These are phyloP conservation scores for Diaporthe sp. DNA, from an alignment of 2,329 filamentous ascomycete species.

Conservation along the genomic window DNA sequence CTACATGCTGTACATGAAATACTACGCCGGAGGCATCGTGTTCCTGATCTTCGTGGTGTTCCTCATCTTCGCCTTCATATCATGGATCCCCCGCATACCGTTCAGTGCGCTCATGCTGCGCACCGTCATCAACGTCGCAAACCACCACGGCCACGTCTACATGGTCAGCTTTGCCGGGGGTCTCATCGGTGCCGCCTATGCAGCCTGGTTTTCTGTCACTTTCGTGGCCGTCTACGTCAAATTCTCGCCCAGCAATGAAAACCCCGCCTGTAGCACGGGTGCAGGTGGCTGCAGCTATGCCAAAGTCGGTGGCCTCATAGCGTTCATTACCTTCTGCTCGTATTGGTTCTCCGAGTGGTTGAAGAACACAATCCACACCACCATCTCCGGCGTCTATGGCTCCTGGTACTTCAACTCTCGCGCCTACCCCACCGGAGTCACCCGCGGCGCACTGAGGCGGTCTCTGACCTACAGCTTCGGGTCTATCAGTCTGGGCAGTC, in stretches of 20 bases:
- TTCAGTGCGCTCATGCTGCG: conserved; percentile 92
- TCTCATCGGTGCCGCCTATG: conserved; percentile 78
- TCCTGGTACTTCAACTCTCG: conserved; percentile 88
- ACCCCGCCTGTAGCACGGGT: conserved; percentile 61
- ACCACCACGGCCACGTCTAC: conserved; percentile 86
- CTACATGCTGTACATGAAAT: conserved; percentile 81
- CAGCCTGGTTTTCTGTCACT: conserved; percentile 87
- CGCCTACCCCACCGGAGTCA: conserved; percentile 80
- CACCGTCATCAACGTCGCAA: conserved; percentile 86
- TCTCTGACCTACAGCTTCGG: conserved; percentile 93
- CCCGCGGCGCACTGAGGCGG: conserved; percentile 83
- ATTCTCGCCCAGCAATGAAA: conserved; percentile 73
- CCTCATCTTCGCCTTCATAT: conserved; percentile 83
- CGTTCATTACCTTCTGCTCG: conserved; percentile 89
- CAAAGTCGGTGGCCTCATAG: conserved; percentile 85
- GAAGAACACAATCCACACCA: conserved; percentile 92
- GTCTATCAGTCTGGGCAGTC: conserved; percentile 86
- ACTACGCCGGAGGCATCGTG: conserved; percentile 87
- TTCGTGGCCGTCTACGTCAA: conserved; percentile 87
- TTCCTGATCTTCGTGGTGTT: conserved; percentile 87
- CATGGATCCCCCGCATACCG: conserved; percentile 90
- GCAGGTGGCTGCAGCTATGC: conserved; percentile 75
- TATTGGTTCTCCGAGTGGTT: conserved; percentile 96
- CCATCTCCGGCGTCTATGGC: conserved; percentile 88
- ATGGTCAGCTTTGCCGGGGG: conserved; percentile 87